These are phyloP conservation scores for Saccharomyces hybrid DNA, from an alignment of 1,139 yeast species.

Conservation along the genomic window DNA sequence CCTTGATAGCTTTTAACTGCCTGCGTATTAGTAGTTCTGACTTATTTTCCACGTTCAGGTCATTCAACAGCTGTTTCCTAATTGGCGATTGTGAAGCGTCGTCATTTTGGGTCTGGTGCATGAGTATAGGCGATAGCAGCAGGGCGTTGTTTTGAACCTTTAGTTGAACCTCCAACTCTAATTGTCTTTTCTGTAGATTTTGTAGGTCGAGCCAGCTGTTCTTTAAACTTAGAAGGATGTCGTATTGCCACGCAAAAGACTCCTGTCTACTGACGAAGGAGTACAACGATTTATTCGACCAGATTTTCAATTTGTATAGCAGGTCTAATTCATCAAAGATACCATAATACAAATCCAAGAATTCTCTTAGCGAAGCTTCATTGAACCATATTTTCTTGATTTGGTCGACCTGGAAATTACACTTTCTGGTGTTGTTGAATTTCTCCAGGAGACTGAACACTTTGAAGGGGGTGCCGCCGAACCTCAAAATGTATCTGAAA, in stretches of 20 bases:
- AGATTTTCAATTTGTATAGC: conserved; percentile 46
- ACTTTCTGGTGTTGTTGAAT: conserved; percentile 9
- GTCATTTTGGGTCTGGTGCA: conserved; percentile 3
- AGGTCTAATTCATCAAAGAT: conserved; percentile 54
- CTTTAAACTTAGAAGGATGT: conserved; percentile 49
- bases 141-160: conserved; percentile 32
- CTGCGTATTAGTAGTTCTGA: conserved; percentile 12
- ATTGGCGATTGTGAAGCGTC: conserved; percentile 21
- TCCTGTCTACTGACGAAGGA: conserved; percentile 44
- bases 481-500: conserved; percentile 62
- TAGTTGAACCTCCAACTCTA: conserved; percentile 34
- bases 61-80: conserved; percentile 29
- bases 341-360: conserved; percentile 52
- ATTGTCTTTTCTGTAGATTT: conserved; percentile 36
- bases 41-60: conserved; percentile 20
- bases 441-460: conserved; percentile 27
- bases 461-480: conserved; percentile 66
- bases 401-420: conserved; percentile 5
- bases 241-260: conserved; percentile 57
- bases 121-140: conserved; percentile 19
- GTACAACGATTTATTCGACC: conserved; percentile 37
- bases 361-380: conserved; percentile 41
- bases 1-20: conserved; percentile 30
- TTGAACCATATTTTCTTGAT: conserved; percentile 34
- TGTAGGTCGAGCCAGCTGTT: conserved; percentile 39